Evolutionary conservation across 768 basidiomycete genomes (phyloP).

Genomic region (Austroboletus eburneus): DNA sequence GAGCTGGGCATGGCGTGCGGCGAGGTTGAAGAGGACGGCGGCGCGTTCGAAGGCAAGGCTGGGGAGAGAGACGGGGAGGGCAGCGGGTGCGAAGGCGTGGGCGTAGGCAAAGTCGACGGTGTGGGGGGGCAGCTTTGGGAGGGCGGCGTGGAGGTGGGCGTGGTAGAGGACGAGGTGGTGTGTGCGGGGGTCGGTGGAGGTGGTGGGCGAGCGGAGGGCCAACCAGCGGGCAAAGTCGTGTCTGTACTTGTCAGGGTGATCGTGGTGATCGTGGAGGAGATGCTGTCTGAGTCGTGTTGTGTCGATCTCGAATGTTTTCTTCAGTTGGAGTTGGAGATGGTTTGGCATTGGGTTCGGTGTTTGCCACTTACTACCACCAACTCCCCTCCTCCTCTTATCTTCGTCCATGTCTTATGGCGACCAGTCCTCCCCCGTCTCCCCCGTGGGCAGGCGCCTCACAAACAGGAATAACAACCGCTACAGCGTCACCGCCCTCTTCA

Average conservation of each 20-base stretch:
- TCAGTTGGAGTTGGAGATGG: constrained; percentile 70
- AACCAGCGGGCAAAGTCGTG: constrained; percentile 74
- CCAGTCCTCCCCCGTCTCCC: constrained; percentile 53
- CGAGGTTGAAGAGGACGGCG: constrained; percentile 79
- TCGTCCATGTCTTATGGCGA: constrained; percentile 57
- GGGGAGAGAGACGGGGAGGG: constrained; percentile 56
- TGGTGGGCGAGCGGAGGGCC: constrained; percentile 58
- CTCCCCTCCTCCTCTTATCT: constrained; percentile 13
- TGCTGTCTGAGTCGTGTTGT: constrained; percentile 59
- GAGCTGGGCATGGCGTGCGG: constrained; percentile 79
- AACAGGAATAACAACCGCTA: constrained; percentile 96
- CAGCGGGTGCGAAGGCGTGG: constrained; percentile 57
- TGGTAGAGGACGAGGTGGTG: constrained; percentile 77
- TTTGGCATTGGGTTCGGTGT: constrained; percentile 59
- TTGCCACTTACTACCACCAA: background rate
- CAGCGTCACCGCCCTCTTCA: constrained; percentile 92
- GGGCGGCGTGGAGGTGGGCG: constrained; percentile 78
- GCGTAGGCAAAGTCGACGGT: constrained; percentile 74
- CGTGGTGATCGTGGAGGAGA: constrained; percentile 61
- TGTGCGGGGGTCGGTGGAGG: constrained; percentile 38
- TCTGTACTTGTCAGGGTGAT: constrained; percentile 82
- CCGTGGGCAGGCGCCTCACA: constrained; percentile 72
- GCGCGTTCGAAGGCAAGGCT: constrained; percentile 84
- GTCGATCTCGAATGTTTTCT: constrained; percentile 59
- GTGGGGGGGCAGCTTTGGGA: constrained; percentile 81